Evolutionary conservation across 2,329 filamentous ascomycete genomes (phyloP), one percentile per base, ranked within the genome.

Genomic region (Sclerotinia sclerotiorum): DNA sequence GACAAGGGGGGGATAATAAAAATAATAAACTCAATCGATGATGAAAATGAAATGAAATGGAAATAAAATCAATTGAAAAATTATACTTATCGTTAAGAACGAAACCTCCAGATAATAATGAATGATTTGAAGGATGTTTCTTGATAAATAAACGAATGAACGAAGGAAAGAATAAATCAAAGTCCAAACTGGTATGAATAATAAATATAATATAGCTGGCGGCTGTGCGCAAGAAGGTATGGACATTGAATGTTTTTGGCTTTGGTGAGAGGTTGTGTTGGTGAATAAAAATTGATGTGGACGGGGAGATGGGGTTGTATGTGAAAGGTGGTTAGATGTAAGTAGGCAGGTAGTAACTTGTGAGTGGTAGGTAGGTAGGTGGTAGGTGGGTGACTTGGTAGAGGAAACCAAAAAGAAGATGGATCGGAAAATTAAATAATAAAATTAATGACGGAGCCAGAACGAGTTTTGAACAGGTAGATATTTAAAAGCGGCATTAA

Each of bases 381-480:
- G 17, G n/a, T n/a, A 13, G 11, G 8, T 8, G 55, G 44, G 17
- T 61, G 11, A 48, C 15, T 44, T 27, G 24, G 44, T 13, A 19
- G 17, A 21, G 32, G 0, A n/a, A 39, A 39, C 3, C 13, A n/a
- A 42, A 42, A 5, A 42, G 39, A 42, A 42, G 39, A 42, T 42
- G 39, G 13, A 17, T 42, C 39, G 39, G 39, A 42, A 42, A 42
- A 42, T 42, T 42, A 17, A 11, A 62, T 35, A 21, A 62, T 46
- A 62, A 32, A 55, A 46, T 24, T 19, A 42, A 44, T 65, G 49
- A 65, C 51, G 35, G 35, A 65, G 52, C 39, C 39, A 42, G 39
- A 17, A 17, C 39, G 13, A 42, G 13, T 42, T 42, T 42, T 42
- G 39, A 42, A 42, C 4, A 17, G 39, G 39, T 55, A 8, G 42